These are phyloP conservation scores for Lepiota subincarnata DNA, from an alignment of 768 basidiomycete genomes.

Conservation along the genomic window DNA sequence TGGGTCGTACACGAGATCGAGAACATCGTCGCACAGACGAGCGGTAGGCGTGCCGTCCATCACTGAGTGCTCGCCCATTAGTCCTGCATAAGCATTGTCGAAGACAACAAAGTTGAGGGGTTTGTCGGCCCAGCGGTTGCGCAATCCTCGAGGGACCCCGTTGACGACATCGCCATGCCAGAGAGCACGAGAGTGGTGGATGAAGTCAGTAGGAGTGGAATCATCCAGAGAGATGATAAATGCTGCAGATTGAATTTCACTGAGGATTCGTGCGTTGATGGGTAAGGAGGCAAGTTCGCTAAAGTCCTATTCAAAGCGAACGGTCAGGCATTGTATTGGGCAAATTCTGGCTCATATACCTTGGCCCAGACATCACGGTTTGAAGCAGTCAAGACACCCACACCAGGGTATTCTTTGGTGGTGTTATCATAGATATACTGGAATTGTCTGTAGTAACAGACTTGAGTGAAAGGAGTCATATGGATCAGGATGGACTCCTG, in stretches of 20 bases:
- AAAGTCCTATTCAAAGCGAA: constrained; percentile 49
- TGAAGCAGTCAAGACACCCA: constrained; percentile 74
- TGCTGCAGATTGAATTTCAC: constrained; percentile 79
- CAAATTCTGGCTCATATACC: constrained; percentile 31
- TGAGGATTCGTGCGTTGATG: constrained; percentile 60
- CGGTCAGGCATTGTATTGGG: not conserved
- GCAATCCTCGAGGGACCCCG: constrained; percentile 50
- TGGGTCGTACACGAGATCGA: constrained; percentile 54
- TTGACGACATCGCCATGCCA: constrained; percentile 77
- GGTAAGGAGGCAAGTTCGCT: constrained; percentile 52
- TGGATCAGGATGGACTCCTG: constrained; percentile 24
- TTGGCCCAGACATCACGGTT: constrained; percentile 90
- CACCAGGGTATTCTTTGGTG: constrained; percentile 56
- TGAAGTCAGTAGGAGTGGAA: constrained; percentile 42
- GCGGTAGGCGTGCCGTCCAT: constrained; percentile 89
- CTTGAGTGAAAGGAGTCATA: not conserved
- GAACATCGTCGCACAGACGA: constrained; percentile 65
- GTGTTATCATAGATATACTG: constrained; percentile 68
- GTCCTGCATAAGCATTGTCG: constrained; percentile 74
- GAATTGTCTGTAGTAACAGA: constrained; percentile 56
- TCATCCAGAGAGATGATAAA: constrained; percentile 81
- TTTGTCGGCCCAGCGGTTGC: constrained; percentile 87
- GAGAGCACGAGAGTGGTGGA: constrained; percentile 63
- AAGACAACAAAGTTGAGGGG: constrained; percentile 84
- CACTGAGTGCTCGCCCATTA: constrained; percentile 91